A percentile compares a stretch with the other conserved stretches of the same genome.
phyloP scores from a whole-genome alignment of 2,329 filamentous ascomycete genomes.

The Colletotrichum navitas region DNA sequence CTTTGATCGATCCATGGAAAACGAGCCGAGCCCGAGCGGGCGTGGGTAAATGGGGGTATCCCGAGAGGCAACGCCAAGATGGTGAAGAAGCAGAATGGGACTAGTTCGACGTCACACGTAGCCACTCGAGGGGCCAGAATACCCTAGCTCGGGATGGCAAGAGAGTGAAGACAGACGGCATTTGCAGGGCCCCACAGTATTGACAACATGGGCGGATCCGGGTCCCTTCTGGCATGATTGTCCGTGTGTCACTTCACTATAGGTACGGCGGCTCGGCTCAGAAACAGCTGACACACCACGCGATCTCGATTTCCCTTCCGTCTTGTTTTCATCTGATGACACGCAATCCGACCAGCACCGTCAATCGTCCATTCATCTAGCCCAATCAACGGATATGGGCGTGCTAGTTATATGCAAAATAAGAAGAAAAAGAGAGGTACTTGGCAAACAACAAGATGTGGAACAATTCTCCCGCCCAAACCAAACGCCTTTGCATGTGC shows the following conservation, averaged over 20 bases:
- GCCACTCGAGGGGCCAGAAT: not conserved
- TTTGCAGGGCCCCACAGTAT: conserved; percentile 4
- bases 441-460: too few species aligned
- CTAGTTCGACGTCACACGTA: conserved; percentile 35
- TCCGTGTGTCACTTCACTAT: not conserved
- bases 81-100: conserved; percentile 15
- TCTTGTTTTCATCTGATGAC: not conserved
- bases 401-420: too few species aligned
- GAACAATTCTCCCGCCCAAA: too few species aligned
- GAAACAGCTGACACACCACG: conserved; percentile 38
- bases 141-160: not conserved
- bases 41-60: not conserved
- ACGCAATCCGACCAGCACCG: not conserved
- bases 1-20: not conserved
- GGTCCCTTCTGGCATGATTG: conserved; percentile 28
- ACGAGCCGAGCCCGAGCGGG: not conserved
- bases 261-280: not conserved
- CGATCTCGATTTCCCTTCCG: not conserved
- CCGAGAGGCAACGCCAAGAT: not conserved
- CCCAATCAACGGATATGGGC: too few species aligned
- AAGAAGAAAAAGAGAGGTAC: too few species aligned
- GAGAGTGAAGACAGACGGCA: not conserved
- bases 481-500: not conserved
- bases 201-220: not conserved
- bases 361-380: not conserved